Evolutionary conservation across 169 alveolate species (phyloP), one percentile per base, ranked within the genome.

Genomic region (Eimeria sp.): DNA sequence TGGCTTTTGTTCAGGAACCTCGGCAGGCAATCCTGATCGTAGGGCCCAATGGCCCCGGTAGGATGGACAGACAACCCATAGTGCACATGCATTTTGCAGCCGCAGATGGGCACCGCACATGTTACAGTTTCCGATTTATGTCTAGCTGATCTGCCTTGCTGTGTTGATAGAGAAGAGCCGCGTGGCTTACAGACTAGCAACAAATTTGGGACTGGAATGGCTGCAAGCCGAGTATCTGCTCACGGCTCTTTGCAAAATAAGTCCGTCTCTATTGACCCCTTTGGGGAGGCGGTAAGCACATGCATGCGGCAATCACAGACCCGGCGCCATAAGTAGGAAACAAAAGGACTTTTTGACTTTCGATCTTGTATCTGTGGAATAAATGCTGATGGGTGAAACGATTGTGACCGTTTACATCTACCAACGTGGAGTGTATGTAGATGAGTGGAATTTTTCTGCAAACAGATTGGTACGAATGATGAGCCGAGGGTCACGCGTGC

Each of bases 151-250:
- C 76, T 67, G 43, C 20, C 5, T 5, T 75, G 13, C 25, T 75
- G 80, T n/a, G 78, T 30, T 65, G 91, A 61, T 67, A 92, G 95
- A 92, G 54, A 92, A 76, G 34, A 92, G 95, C 84, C 80, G 82
- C 20, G 72, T 92, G 45, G 95, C 95, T 4, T 92, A 92, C 95
- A 92, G 84, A 54, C 75, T 92, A 54, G 95, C 95, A 34, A 76
- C 83, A 47, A 92, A 80, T 30, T 47, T 92, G 20, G 95, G 95
- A 58, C 73, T 92, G 73, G 95, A 92, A 67, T 92, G 95, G 95
- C 91, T 92, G 30, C 95, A 92, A 54, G 83, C 95, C 34, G 95
- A 92, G 58, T 92, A 92, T 27, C 84, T 92, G 73, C 91, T 92
- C 40, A 27, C 76, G 91, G 80, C 84, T 22, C 92, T 92, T 34